A percentile compares a stretch with the other conserved stretches of the same genome.
Evolutionary conservation across 257 asterid genomes (phyloP).

Genomic region (Nicotiana sylvestris): DNA sequence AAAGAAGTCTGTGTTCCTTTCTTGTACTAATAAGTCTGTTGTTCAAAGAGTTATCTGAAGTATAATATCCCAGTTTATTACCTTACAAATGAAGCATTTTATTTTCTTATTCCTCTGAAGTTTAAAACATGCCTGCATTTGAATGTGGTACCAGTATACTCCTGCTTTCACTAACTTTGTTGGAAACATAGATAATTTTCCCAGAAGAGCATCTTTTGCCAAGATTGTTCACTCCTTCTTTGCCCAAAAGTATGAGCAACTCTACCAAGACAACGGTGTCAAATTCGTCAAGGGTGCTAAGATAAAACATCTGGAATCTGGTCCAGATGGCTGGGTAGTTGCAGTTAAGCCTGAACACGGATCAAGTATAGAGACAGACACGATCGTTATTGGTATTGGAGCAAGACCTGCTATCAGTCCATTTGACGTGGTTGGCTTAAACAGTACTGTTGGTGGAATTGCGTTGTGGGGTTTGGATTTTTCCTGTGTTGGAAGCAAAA

Average conservation of each 20-base stretch:
- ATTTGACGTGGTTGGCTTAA: constrained; percentile 70
- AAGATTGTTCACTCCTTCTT: constrained; percentile 81
- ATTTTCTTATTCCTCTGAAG: background rate
- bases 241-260: constrained; percentile 77
- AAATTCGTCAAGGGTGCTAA: constrained; percentile 85
- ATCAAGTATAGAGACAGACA: constrained; percentile 70
- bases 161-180: constrained; percentile 10
- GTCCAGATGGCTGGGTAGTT: constrained; percentile 70
- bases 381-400: constrained; percentile 89
- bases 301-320: constrained; percentile 64
- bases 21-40: background rate
- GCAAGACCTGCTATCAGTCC: constrained; percentile 84
- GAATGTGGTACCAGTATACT: background rate
- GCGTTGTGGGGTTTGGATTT: constrained; percentile 21
- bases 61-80: background rate
- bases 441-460: constrained; percentile 74
- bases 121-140: constrained; percentile 6
- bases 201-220: constrained; percentile 85
- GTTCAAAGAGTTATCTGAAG: background rate
- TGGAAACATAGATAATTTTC: constrained; percentile 49
- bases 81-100: background rate
- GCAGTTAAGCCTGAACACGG: constrained; percentile 72
- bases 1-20: background rate
- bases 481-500: too few species aligned
- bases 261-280: constrained; percentile 74